Evolutionary conservation across 345 rosid species (phyloP), one percentile per base, ranked within the genome.

Genomic region (Hirschfeldia incana): DNA sequence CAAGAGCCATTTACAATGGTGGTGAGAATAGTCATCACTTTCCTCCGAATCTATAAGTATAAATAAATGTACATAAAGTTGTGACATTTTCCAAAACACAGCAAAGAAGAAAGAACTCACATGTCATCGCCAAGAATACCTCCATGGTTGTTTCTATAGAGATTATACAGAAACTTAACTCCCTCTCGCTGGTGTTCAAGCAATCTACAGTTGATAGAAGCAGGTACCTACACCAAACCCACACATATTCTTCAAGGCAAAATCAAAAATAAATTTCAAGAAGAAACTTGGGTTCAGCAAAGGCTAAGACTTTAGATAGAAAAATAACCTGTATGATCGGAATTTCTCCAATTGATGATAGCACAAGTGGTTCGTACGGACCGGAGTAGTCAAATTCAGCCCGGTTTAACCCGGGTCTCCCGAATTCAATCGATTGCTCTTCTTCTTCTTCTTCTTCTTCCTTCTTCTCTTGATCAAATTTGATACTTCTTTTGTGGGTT

Each of bases 101-200:
- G 58, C 6, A 74, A 30, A 79, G 65, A 60, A 10, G 30, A 67
- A 59, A 8, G 29, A 67, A 85, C 94, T 83, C 84, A 94, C 99
- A 94, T 94, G 84, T 94, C 99, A 85, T 94, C 98, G 51, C 99
- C 99, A 70, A 93, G 97, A 80, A 93, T 80, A 30, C 98, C 99
- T 4, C 99, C 99, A 84, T 91, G 92, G 74, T 93, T 91, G 80
- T 85, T 86, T 84, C 62, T 85, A 75, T 90, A 91, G 36, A 94
- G 81, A 78, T 80, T 86, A 71, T 85, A 90, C 60, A 94, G 79
- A 82, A 94, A 94, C 75, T 83, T 87, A 8, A 94, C 91, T 55
- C 99, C 98, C 30, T 78, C 90, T 73, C 92, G 88, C 71, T 94
- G 99, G 86, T 94, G 93, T 76, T 91, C 95, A 55, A 94, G 97